Conservation (phyloP, 2,329 filamentous ascomycete genomes). For the Emmonsiellopsis sp. region DNA sequence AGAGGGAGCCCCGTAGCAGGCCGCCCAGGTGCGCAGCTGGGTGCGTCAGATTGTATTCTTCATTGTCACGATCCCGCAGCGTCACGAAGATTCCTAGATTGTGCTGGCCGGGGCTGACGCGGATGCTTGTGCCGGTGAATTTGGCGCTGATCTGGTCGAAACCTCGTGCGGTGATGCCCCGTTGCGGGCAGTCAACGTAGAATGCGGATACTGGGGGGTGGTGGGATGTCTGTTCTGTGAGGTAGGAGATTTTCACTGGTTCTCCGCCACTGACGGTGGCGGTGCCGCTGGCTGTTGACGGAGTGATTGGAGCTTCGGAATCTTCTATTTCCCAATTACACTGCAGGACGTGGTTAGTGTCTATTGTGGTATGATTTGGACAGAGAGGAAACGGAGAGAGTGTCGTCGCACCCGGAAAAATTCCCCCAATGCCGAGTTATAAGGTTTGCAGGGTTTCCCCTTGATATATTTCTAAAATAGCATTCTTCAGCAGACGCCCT, state of each 20-base stretch:
- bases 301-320: slow-evolving; percentile 55
- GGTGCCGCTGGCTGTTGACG: slow-evolving; percentile 23
- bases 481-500: slow-evolving; percentile 12
- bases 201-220: slow-evolving; percentile 97
- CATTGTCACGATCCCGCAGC: slow-evolving; percentile 67
- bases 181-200: slow-evolving; percentile 84
- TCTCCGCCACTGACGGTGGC: slow-evolving; percentile 23
- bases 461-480: slow-evolving; percentile 80
- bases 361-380: neutral
- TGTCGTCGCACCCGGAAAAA: slow-evolving; percentile 71
- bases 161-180: slow-evolving; percentile 75
- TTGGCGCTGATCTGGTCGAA: slow-evolving; percentile 97
- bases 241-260: slow-evolving; percentile 74
- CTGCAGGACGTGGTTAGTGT: slow-evolving; percentile 35
- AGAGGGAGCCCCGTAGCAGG: slow-evolving; percentile 75
- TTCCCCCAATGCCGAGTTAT: slow-evolving; percentile 93
- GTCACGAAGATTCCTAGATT: slow-evolving; percentile 95
- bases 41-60: slow-evolving; percentile 92
- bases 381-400: neutral
- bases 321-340: slow-evolving; percentile 94
- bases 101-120: slow-evolving; percentile 82
- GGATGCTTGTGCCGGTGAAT: slow-evolving; percentile 91
- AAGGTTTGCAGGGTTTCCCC: slow-evolving; percentile 96
- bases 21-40: slow-evolving; percentile 89
- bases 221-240: slow-evolving; percentile 96